Evolutionary conservation across 257 asterid genomes (phyloP), one percentile per base, ranked within the genome.

Genomic region (Henckelia pumila): DNA sequence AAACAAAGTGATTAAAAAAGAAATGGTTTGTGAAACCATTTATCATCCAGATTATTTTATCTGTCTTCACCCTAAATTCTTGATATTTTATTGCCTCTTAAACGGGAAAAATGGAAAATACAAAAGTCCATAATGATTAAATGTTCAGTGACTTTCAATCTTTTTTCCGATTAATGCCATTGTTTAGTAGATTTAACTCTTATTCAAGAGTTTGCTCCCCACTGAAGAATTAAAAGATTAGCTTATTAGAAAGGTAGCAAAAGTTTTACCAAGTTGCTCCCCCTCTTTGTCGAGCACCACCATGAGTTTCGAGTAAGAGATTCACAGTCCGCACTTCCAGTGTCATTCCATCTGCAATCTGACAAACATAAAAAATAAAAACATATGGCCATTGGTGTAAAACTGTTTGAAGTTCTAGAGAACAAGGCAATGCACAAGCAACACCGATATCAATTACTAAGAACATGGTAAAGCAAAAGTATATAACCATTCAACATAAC

Each of bases 341-440:
- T 32, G 97, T 91, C 95, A 91, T 94, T 73, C 99, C 99, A 84
- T 94, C 99, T 20, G 99, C 97, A 75, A 94, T 94, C 99, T 94
- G 88, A 74, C 47, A 59, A 73, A 72, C 71, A 65, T 67, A 77
- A 55, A 73, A 71, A 32, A 72, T 65, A 40, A 7, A 77, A 73
- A 28, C 28, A 55, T 61, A 56, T 73, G 65, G 65, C 70, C 49
- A 73, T 59, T 55, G 57, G 74, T 26, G 23, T 63, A 53, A 47
- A 28, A 44, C 17, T 47, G 53, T 62, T 35, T 73, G 26, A 67
- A 58, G 55, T 67, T 69, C 64, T 68, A 57, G 60, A 61, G 66
- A 32, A 58, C 49, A 32, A 24, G 25, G 44, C 49, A 67, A 35
- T 49, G 62, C 28, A 44, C 40, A 49, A 35, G 68, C 23, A 56